phyloP scores from a whole-genome alignment of 1,284 basidiomycete genomes.

The Vanrija pseudolonga region DNA sequence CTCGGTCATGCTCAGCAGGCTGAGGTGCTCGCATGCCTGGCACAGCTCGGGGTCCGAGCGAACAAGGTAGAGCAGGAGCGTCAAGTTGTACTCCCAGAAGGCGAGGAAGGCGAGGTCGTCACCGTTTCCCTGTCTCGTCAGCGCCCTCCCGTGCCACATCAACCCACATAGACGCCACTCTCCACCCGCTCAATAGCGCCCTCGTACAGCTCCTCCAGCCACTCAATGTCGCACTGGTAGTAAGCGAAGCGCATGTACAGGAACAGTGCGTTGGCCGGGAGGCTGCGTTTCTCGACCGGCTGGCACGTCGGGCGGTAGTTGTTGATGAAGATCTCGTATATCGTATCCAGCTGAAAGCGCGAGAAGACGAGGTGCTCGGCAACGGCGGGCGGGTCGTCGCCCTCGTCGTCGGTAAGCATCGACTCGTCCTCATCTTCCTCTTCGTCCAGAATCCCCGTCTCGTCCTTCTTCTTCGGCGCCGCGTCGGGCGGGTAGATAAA shows the following conservation, averaged over 20 bases:
- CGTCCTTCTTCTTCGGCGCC: constrained; percentile 50
- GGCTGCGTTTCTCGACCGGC: constrained; percentile 59
- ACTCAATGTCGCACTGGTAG: constrained; percentile 75
- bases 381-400: constrained; percentile 39
- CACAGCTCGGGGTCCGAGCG: constrained; percentile 73
- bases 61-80: constrained; percentile 83
- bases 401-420: constrained; percentile 52
- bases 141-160: background rate
- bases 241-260: constrained; percentile 83
- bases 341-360: constrained; percentile 65
- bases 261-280: constrained; percentile 78
- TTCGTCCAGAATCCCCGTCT: constrained; percentile 27
- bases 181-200: constrained; percentile 90
- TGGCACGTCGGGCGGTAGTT: constrained; percentile 56
- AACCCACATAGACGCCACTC: constrained; percentile 79
- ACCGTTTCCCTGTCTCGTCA: constrained; percentile 59
- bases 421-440: constrained; percentile 11
- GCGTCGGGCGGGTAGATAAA: constrained; percentile 23
- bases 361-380: constrained; percentile 88
- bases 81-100: constrained; percentile 93
- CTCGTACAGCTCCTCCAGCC: constrained; percentile 87
- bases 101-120: constrained; percentile 82
- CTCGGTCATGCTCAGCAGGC: constrained; percentile 54
- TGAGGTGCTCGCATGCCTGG: constrained; percentile 71
- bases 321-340: constrained; percentile 77